phyloP scores from a whole-genome alignment of 2,329 filamentous ascomycete species.

The Trichophyton simii region DNA sequence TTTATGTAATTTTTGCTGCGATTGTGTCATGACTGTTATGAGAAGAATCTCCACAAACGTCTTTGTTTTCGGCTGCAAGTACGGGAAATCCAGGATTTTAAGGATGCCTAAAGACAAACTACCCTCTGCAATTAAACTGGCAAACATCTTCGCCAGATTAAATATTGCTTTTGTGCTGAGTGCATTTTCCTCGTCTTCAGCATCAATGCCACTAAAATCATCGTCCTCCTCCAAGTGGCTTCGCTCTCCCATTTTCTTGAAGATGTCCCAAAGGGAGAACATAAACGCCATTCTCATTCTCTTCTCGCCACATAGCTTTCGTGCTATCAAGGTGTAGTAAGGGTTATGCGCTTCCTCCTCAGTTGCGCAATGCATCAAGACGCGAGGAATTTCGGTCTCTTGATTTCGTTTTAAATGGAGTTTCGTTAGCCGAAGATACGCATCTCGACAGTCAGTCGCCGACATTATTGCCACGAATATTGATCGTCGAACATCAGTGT shows the following conservation, averaged over 20 bases:
- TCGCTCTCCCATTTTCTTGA: slow-evolving; percentile 72
- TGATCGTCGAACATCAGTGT: slow-evolving; percentile 71
- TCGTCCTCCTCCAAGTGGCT: slow-evolving; percentile 45
- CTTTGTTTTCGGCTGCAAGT: slow-evolving; percentile 61
- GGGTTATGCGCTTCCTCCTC: slow-evolving; percentile 78
- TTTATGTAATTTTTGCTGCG: slow-evolving; percentile 37
- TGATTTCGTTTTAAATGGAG: slow-evolving; percentile 76
- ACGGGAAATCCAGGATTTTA: slow-evolving; percentile 60
- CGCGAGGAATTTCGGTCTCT: slow-evolving; percentile 72
- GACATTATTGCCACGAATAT: slow-evolving; percentile 89
- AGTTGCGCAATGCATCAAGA: slow-evolving; percentile 75
- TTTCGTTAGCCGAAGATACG: slow-evolving; percentile 64
- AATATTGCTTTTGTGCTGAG: slow-evolving; percentile 48
- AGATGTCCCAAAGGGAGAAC: slow-evolving; percentile 73
- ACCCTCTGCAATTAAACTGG: slow-evolving; percentile 48
- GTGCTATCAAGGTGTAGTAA: slow-evolving; percentile 80
- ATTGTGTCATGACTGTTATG: slow-evolving; percentile 59
- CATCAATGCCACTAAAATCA: slow-evolving; percentile 44
- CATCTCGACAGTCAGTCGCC: slow-evolving; percentile 71
- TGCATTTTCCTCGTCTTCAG: slow-evolving; percentile 37
- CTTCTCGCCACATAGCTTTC: slow-evolving; percentile 53
- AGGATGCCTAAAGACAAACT: slow-evolving; percentile 45
- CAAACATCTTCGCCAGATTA: slow-evolving; percentile 57
- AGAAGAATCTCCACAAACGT: slow-evolving; percentile 72
- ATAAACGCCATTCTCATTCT: slow-evolving; percentile 74